Conservation (phyloP, 371 early-diverging fungal genomes). For the Rhizomucor pusillus region DNA sequence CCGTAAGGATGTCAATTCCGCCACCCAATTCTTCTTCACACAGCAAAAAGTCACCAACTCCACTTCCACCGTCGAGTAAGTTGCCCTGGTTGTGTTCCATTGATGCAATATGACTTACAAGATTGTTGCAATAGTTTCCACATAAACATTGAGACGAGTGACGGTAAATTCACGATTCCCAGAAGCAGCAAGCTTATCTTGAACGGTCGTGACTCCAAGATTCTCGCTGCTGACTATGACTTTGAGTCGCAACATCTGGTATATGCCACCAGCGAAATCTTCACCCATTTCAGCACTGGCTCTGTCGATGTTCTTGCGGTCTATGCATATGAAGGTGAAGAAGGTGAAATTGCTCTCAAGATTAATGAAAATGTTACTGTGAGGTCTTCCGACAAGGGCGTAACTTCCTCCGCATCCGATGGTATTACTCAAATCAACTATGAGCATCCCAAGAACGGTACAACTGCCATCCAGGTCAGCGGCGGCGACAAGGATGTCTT, state of each 20-base stretch:
- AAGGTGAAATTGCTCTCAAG: slow-evolving; percentile 20
- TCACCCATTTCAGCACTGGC: slow-evolving; percentile 17
- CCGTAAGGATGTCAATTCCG: slow-evolving; percentile 9
- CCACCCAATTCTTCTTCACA: slow-evolving; percentile 14
- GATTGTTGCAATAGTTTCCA: slow-evolving; percentile 6
- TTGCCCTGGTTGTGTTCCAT: not conserved
- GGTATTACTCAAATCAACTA: slow-evolving; percentile 19
- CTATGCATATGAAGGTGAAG: slow-evolving; percentile 19
- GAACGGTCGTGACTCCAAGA: slow-evolving; percentile 24
- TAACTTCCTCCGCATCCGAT: not conserved
- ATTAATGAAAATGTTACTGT: slow-evolving; percentile 3
- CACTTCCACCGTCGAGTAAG: slow-evolving; percentile 9
- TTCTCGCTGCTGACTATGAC: slow-evolving; percentile 18
- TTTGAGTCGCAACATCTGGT: slow-evolving; percentile 23
- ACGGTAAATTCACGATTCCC: slow-evolving; percentile 11
- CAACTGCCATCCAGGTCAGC: slow-evolving; percentile 5
- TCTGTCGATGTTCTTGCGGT: slow-evolving; percentile 14
- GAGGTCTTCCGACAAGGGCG: not conserved
- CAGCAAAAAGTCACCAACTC: slow-evolving; percentile 12
- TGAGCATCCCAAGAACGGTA: slow-evolving; percentile 16
- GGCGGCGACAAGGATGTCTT: slow-evolving; percentile 9
- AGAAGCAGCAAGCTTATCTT: slow-evolving; percentile 10
- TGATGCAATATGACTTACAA: not conserved
- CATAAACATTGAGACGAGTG: slow-evolving; percentile 8
- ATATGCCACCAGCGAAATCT: slow-evolving; percentile 22